These are phyloP conservation scores for Pugionium dolabratum DNA, from an alignment of 345 rosid species.

Conservation along the genomic window DNA sequence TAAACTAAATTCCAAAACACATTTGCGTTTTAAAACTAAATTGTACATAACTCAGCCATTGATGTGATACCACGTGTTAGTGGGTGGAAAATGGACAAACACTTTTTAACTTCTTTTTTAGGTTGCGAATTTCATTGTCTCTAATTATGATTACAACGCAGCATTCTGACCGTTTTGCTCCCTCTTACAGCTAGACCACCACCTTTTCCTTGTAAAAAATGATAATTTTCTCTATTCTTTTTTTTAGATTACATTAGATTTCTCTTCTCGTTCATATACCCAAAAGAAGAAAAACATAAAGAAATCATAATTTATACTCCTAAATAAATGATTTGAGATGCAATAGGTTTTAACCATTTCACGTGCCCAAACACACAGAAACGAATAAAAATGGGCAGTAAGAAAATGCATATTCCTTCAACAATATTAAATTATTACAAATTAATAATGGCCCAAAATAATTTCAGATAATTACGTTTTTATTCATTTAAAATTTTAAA, in stretches of 20 bases:
- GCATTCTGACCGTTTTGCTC: constrained; percentile 39
- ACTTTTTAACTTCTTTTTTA: background rate
- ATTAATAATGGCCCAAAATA: background rate
- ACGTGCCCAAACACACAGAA: background rate
- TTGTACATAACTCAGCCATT: background rate
- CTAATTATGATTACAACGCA: constrained; percentile 45
- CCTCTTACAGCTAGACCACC: constrained; percentile 42
- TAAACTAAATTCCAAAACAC: constrained; percentile 36
- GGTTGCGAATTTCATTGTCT: constrained; percentile 33
- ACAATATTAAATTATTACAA: background rate
- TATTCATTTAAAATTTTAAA: background rate
- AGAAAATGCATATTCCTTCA: background rate
- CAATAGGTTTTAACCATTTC: background rate
- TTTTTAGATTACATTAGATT: background rate
- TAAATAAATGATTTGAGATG: background rate
- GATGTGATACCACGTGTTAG: constrained; percentile 5
- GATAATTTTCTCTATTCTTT: background rate
- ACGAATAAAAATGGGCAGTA: background rate
- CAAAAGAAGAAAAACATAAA: constrained; percentile 16
- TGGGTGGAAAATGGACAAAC: background rate
- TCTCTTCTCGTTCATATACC: constrained; percentile 7
- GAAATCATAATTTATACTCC: constrained; percentile 10
- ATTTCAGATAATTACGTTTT: background rate
- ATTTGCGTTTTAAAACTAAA: background rate
- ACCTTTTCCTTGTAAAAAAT: constrained; percentile 4